Evolutionary conservation across 331 rosid species (phyloP).

Genomic region (Acacia concinna): DNA sequence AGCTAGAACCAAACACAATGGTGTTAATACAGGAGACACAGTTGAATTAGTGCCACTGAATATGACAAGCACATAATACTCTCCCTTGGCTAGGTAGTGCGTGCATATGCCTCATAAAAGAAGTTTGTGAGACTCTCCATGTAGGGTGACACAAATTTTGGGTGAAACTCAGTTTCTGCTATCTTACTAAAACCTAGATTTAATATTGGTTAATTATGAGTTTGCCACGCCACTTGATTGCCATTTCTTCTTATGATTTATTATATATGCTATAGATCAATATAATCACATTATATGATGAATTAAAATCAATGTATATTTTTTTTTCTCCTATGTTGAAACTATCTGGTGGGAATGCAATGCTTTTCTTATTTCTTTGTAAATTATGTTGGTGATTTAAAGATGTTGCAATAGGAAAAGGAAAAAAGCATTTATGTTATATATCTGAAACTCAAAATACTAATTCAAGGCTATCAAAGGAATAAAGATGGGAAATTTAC

Average conservation of each 20-base stretch:
- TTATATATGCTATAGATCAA: neutral
- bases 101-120: neutral
- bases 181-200: neutral
- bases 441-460: neutral
- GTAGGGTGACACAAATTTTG: neutral
- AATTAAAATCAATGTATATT: neutral
- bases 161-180: neutral
- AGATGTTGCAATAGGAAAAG: neutral
- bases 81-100: slow-evolving; percentile 15
- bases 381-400: neutral
- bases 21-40: neutral
- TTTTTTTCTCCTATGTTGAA: neutral
- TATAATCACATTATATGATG: neutral
- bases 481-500: no score
- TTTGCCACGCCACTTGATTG: neutral
- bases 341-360: neutral
- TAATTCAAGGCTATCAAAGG: neutral
- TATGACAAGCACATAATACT: neutral
- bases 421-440: neutral
- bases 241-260: neutral
- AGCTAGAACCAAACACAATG: neutral
- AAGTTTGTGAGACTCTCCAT: neutral
- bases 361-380: neutral
- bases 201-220: neutral
- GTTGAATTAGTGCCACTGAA: neutral